Percentiles rank a stretch among this genome's conserved stretches.
Conservation (phyloP, 176 grass and related monocot genomes). For the Dendrocalamus sinicus region DNA sequence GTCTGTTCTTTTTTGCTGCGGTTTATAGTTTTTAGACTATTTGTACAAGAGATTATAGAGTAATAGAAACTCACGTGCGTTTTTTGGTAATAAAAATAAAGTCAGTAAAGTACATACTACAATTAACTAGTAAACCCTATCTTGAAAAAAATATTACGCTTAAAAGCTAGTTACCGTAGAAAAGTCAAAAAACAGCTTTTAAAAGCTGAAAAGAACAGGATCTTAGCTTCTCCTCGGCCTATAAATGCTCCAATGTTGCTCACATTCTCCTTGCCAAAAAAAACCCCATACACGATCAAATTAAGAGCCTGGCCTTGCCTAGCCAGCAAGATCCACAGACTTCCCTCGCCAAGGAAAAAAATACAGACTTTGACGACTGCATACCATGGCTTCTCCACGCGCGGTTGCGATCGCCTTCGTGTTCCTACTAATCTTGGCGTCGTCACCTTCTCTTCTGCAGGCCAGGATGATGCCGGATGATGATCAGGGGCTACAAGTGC, state of each 20-base stretch:
- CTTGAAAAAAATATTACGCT: no score
- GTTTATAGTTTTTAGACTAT: no score
- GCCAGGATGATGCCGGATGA: slow-evolving; percentile 25
- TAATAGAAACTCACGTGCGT: no score
- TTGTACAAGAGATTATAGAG: no score
- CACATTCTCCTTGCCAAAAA: slow-evolving; percentile 2
- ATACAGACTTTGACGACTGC: background rate
- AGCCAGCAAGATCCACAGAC: background rate
- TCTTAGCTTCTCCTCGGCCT: background rate
- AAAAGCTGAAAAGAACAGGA: no score
- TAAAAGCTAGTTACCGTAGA: no score
- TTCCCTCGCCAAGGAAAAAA: background rate
- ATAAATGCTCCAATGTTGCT: slow-evolving; percentile 26
- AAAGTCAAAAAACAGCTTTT: no score
- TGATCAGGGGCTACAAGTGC: background rate
- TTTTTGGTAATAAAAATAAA: no score
- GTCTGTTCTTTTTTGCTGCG: no score
- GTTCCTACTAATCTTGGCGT: background rate
- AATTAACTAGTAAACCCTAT: no score
- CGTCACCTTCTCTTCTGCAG: background rate
- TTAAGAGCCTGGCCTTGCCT: background rate
- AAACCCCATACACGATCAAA: background rate
- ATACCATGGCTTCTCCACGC: background rate
- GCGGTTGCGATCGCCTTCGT: background rate
- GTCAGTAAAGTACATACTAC: no score